These are phyloP conservation scores for Moniliophthora roreri DNA, from an alignment of 1,284 basidiomycete species.

Conservation along the genomic window DNA sequence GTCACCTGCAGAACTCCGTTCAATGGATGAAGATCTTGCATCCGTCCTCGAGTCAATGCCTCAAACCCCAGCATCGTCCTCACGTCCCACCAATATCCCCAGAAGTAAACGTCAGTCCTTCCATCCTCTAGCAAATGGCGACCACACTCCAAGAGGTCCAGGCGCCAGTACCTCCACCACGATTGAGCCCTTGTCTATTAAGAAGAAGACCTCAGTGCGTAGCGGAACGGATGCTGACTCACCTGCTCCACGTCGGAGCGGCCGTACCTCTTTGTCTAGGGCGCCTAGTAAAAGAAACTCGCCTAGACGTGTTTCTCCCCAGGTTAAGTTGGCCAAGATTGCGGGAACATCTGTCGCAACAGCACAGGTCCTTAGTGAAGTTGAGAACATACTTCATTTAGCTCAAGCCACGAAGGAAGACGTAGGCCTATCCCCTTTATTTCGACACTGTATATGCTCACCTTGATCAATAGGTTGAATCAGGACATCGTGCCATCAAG, in stretches of 20 bases:
- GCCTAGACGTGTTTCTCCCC: conserved; percentile 55
- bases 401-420: conserved; percentile 65
- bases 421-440: conserved; percentile 51
- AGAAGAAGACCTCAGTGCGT: conserved; percentile 70
- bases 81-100: conserved; percentile 49
- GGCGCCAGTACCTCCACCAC: conserved; percentile 27
- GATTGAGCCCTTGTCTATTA: conserved; percentile 76
- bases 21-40: conserved; percentile 42
- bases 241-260: conserved; percentile 29
- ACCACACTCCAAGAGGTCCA: conserved; percentile 46
- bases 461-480: conserved; percentile 55
- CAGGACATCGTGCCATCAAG: conserved; percentile 64
- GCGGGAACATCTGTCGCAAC: conserved; percentile 17
- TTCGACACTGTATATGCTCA: conserved; percentile 13
- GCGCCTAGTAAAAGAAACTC: conserved; percentile 41
- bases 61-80: conserved; percentile 27
- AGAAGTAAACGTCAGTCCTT: conserved; percentile 69
- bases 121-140: conserved; percentile 45
- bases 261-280: conserved; percentile 14
- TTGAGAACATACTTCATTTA: conserved; percentile 32
- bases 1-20: conserved; percentile 31
- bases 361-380: conserved; percentile 11
- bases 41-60: conserved; percentile 31
- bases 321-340: conserved; percentile 32
- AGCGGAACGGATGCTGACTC: conserved; percentile 33